Evolutionary conservation across 106 monocot species (phyloP), one percentile per base, ranked within the genome.

Genomic region (Allium fistulosum): DNA sequence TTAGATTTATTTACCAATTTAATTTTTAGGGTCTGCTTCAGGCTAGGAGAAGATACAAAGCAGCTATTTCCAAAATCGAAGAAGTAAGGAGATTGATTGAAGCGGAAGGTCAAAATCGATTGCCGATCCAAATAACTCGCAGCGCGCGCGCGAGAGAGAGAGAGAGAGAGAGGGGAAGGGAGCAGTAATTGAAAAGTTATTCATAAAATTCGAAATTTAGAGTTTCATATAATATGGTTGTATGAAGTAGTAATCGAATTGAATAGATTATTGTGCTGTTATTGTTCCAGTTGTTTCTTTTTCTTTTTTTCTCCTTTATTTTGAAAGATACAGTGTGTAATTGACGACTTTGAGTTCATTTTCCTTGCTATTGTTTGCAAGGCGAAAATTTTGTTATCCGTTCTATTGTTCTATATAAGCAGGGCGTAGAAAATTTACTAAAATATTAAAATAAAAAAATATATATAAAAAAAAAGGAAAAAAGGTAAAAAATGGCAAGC

Each of bases 401-500:
- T 49, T 48, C 49, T 69, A 11, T 56, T 37, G 9, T 52, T 26
- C 9, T 69, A 8, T 69, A 3, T 56, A 57, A 69, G 37, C n/a
- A 67, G 37, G 37, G 37, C 37, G 37, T 37, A 37, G 22, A 37
- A 37, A 37, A 4, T 37, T 37, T 37, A 67, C 53, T 53, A 26
- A 26, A 17, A 53, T 67, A 69, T 57, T 69, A 15, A 55, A 69
- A 69, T 46, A 69, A 46, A 57, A 56, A 9, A 69, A 45, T 46
- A 69, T 18, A 56, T 7, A 9, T 14, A 56, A 15, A 45, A 69
- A 57, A 69, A 37, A 45, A 45, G 12, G 27, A 26, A 51, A 51
- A 48, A 45, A 53, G 52, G 16, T 16, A 53, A 8, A 68, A 37
- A 69, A 85, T 85, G 90, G 83, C 73, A 71, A 86, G 79, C 69